Evolutionary conservation across 192 early-diverging fungal genomes (phyloP).

Genomic region (Phycomyces blakesleeanus): DNA sequence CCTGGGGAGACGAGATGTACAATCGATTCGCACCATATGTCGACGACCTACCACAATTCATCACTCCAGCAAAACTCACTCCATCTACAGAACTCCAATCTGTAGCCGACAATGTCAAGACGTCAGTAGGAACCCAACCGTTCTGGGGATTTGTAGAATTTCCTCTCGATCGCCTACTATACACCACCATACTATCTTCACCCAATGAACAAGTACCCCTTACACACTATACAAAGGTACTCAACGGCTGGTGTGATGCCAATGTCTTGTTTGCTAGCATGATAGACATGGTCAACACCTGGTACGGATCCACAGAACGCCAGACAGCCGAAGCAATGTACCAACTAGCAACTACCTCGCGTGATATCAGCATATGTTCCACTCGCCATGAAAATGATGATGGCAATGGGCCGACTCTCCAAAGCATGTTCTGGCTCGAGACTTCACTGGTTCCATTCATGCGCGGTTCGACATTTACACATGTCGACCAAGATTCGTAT

Average conservation of each 20-base stretch:
- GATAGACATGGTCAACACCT: slow-evolving; percentile 24
- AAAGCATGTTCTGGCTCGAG: slow-evolving; percentile 25
- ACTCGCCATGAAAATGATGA: neutral
- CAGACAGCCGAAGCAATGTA: slow-evolving; percentile 15
- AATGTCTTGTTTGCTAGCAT: slow-evolving; percentile 23
- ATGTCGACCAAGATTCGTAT: slow-evolving; percentile 36
- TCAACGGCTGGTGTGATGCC: slow-evolving; percentile 21
- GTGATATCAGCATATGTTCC: neutral
- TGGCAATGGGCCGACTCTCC: too few relatives aligned
- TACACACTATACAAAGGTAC: slow-evolving; percentile 4
- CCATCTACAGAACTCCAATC: slow-evolving; percentile 7
- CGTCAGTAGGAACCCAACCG: slow-evolving; percentile 14
- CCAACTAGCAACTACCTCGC: neutral
- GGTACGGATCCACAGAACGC: slow-evolving; percentile 1
- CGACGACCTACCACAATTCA: slow-evolving; percentile 15
- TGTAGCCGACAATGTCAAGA: neutral
- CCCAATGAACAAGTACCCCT: slow-evolving; percentile 3
- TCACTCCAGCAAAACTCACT: slow-evolving; percentile 20
- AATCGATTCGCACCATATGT: slow-evolving; percentile 13
- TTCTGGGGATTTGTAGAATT: slow-evolving; percentile 38
- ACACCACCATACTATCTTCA: neutral
- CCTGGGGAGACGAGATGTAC: slow-evolving; percentile 31
- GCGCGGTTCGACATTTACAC: slow-evolving; percentile 35
- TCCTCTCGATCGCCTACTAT: slow-evolving; percentile 25
- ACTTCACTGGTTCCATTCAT: slow-evolving; percentile 34